These are phyloP conservation scores for Nitzschia sp. DNA, from an alignment of 108 stramenopile species.

Conservation along the genomic window DNA sequence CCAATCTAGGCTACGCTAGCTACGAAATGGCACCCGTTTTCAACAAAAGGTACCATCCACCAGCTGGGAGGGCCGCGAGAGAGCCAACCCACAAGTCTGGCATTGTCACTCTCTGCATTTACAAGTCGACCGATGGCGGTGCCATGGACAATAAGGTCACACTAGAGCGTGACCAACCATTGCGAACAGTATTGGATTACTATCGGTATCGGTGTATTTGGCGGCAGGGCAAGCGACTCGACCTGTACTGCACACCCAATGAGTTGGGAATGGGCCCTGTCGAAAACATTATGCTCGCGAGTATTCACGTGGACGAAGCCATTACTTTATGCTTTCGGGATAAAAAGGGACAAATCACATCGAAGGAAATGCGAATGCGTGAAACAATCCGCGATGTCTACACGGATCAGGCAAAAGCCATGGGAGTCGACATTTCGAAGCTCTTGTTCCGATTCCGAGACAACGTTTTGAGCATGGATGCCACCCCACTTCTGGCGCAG, in stretches of 20 bases:
- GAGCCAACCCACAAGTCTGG: neutral
- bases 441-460: neutral
- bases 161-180: neutral
- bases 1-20: neutral
- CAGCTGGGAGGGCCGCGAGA: neutral
- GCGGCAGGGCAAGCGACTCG: neutral
- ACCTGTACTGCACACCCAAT: constrained; percentile 2
- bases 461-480: neutral
- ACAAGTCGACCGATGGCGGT: constrained; percentile 1
- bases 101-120: constrained; percentile 4
- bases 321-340: constrained; percentile 1
- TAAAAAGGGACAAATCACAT: neutral
- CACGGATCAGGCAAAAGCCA: neutral
- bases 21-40: neutral
- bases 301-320: neutral
- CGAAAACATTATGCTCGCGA: neutral
- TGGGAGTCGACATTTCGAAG: constrained; percentile 4
- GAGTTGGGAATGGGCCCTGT: neutral
- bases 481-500: neutral
- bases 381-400: neutral
- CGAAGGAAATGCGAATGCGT: neutral
- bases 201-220: constrained; percentile 1
- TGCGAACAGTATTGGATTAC: constrained; percentile 3
- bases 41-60: neutral
- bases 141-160: constrained; percentile 11